Evolutionary conservation across 306 rosid genomes (phyloP), one percentile per base, ranked within the genome.

Genomic region (Rosa rugosa): DNA sequence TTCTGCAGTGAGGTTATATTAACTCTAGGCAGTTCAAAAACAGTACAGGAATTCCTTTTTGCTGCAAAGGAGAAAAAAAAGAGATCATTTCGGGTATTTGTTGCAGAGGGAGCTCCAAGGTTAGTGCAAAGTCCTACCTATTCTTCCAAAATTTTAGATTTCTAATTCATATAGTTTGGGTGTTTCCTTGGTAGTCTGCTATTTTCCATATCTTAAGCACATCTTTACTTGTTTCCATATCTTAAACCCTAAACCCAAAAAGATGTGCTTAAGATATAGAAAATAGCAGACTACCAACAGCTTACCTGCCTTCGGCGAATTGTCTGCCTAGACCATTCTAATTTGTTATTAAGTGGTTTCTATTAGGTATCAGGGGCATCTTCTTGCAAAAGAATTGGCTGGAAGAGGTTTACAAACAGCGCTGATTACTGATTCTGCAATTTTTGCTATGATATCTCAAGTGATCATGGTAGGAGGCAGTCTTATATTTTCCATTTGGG

Each of bases 91-190:
- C 91, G 96, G 80, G 94, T 93, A 40, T 85, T 90, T 88, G 96
- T 96, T 75, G 93, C 97, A 4, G 99, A 96, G 83, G 98, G 99
- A 82, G 98, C 98, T 85, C 99, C 99, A 77, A 96, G 98, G 99
- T 96, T 80, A 62, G 90, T 82, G 72, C 72, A 70, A 71, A 75
- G 71, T 36, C 27, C 80, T 64, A 77, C 63, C 72, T 74, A 71
- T 63, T 62, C 79, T 82, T 56, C 20, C 57, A 34, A 65, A 12
- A 22, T 51, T 44, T 79, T 42, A 45, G 53, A 75, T 72, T 60
- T 31, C 38, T 80, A 50, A 66, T 77, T 51, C 11, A n/a, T 70
- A 31, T 34, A 54, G 22, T 77, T 79, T 84, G 80, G 71, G 38
- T 81, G 65, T 64, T 31, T 44, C 78, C 56, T 73, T 64, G 77